Evolutionary conservation across 331 rosid genomes (phyloP), one percentile per base, ranked within the genome.

Genomic region (Spiraea crenata): DNA sequence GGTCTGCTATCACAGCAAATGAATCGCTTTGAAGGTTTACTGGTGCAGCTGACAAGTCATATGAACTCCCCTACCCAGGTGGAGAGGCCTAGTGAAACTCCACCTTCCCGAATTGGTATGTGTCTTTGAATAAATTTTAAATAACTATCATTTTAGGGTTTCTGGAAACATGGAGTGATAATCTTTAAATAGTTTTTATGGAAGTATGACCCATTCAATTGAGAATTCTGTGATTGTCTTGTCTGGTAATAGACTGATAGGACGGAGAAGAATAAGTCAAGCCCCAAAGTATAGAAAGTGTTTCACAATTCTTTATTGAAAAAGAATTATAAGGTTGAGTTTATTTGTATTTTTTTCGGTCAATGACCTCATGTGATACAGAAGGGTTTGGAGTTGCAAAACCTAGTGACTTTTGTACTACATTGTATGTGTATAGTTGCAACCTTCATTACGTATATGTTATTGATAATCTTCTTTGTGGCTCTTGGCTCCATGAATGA

Each of bases 21-120:
- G 58, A 66, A 47, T 66, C 35, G 71, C 35, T 66, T 66, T 49
- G 71, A 66, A 66, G 46, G 71, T 35, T 50, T 66, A 50, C 20
- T 66, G 9, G 5, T 35, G 5, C 58, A 66, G 45, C 14, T 66
- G 58, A 66, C 31, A 8, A 66, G 71, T 47, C 71, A 31, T 49
- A 48, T 66, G 71, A 14, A 49, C 17, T 37, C 71, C 20, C 71
- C 71, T 5, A 15, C 34, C 16, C 46, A 47, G 25, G 9, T 25
- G 31, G 71, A 31, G 42, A 47, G 44, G 46, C 58, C 3, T 16
- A 48, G 45, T 34, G 71, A 34, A 34, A 50, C 7, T 47, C 31
- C 57, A 48, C 58, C 34, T 58, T 35, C 71, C 41, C 31, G 58
- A 3, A 50, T 9, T 50, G 45, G 71, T 66, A 66, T 14, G 71